Evolutionary conservation across 495 filamentous ascomycete species (phyloP), one percentile per base, ranked within the genome.

Genomic region (Aspergillus indologenus): DNA sequence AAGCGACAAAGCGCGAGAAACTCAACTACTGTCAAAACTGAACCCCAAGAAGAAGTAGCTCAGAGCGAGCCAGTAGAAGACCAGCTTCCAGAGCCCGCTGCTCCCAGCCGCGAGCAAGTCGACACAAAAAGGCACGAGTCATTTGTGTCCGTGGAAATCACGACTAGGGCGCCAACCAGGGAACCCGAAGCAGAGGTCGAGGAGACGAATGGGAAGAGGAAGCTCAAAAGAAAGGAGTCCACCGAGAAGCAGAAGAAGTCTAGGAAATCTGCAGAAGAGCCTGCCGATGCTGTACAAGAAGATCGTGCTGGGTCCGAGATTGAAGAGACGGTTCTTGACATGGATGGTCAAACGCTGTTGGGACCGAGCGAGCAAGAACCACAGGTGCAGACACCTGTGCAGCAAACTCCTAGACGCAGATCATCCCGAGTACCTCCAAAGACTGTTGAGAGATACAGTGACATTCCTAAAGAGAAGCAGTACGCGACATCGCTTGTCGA

Each of bases 241-340:
- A 73, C 73, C 47, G 84, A 82, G 64, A 83, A 84, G 64, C 60
- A 68, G 2, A 72, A 69, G 31, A 76, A 72, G 47, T 44, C 58
- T 11, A 64, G 62, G 57, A 64, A 68, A 43, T 53, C 60, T 19
- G 46, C 54, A 11, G 62, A 59, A 61, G 72, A 22, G 68, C 60
- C 54, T 45, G 56, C 45, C 29, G 53, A 59, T 56, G 54, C 63
- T 31, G 31, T 60, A 18, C 61, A 60, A 42, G 64, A 68, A 23
- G 61, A 70, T 23, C 64, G 59, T 6, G 52, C 60, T 45, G 61
- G 53, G 20, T 62, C 24, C 3, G 23, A 51, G 23, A 29, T 18
- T 18, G 23, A 31, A 24, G 48, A 17, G 9, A 29, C 48, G 48
- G 18, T 9, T n/a, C 17, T n/a, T 19, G 15, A 21, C 48, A 17